Evolutionary conservation across 169 alveolate genomes (phyloP).

Genomic region (Eimeria tenella): DNA sequence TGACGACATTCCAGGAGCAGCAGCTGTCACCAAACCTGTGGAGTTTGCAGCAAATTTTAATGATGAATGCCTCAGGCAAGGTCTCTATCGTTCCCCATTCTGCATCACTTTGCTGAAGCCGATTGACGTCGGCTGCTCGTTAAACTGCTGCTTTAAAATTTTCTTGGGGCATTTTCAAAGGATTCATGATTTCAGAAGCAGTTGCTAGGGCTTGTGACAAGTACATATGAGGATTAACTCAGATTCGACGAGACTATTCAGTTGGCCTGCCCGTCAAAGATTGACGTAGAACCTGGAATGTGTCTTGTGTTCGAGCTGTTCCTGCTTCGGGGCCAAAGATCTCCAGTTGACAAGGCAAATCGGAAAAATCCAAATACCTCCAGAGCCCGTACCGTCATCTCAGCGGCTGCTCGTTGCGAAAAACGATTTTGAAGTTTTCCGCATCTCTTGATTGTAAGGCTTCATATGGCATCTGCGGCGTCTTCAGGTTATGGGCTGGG

Average conservation of each 20-base stretch:
- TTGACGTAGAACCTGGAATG: constrained; percentile 83
- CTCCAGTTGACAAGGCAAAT: constrained; percentile 83
- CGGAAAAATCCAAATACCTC: neutral
- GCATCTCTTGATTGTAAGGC: no score
- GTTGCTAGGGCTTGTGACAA: neutral
- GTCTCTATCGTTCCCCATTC: neutral
- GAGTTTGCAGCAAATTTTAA: constrained; percentile 21
- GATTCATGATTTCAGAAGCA: no score
- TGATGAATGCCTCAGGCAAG: constrained; percentile 58
- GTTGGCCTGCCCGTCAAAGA: constrained; percentile 84
- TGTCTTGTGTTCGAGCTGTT: constrained; percentile 84
- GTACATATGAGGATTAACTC: neutral
- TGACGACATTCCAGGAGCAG: constrained; percentile 10
- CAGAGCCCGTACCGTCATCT: no score
- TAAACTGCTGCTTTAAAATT: no score
- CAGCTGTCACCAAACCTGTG: constrained; percentile 38
- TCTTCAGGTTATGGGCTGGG: constrained; percentile 81
- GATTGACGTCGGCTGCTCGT: no score
- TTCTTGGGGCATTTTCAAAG: no score
- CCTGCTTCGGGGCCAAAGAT: constrained; percentile 77
- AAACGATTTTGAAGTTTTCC: no score
- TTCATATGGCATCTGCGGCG: neutral
- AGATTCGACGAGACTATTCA: constrained; percentile 80
- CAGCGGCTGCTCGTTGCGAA: no score
- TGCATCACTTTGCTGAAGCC: neutral